These are phyloP conservation scores for Elsinoe batatas DNA, from an alignment of 2,329 filamentous ascomycete species.

Conservation along the genomic window DNA sequence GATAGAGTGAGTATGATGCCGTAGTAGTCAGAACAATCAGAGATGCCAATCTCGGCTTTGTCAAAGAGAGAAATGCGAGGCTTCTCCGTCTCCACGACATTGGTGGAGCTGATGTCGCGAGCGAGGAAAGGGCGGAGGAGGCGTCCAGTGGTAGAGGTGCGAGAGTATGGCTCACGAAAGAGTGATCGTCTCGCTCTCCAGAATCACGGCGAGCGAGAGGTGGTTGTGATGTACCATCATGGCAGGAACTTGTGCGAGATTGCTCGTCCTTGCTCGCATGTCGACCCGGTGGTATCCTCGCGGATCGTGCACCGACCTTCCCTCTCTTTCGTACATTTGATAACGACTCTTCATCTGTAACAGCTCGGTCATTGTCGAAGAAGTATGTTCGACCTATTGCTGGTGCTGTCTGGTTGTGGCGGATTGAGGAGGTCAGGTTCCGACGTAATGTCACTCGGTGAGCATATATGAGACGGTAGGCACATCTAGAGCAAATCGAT, in stretches of 20 bases:
- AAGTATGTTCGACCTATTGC: conserved; percentile 26
- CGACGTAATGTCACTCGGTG: no score
- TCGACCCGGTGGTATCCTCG: no score
- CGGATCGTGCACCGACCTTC: no score
- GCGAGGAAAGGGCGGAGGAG: conserved; percentile 48
- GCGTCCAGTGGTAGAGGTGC: conserved; percentile 50
- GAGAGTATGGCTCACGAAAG: no score
- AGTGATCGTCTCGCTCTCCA: conserved; percentile 26
- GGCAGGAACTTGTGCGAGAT: no score
- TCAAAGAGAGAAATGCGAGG: conserved; percentile 76
- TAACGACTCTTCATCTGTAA: no score
- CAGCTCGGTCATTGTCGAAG: conserved; percentile 28
- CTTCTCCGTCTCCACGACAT: conserved; percentile 55
- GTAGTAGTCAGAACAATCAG: conserved; percentile 87
- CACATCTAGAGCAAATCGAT: conserved; percentile 24
- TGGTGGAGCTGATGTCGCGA: conserved; percentile 47
- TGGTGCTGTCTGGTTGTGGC: conserved; percentile 15
- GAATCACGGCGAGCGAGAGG: conserved; percentile 27
- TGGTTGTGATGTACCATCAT: conserved; percentile 19
- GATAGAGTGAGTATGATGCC: conserved; percentile 84
- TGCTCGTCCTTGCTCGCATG: no score
- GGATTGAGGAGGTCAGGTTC: no score
- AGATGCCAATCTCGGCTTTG: conserved; percentile 89
- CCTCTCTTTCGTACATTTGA: no score
- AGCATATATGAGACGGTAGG: no score